A percentile compares a stretch with the other conserved stretches of the same genome.
These are phyloP conservation scores for Lecanicillium sp. DNA, from an alignment of 2,329 filamentous ascomycete genomes.

Conservation along the genomic window DNA sequence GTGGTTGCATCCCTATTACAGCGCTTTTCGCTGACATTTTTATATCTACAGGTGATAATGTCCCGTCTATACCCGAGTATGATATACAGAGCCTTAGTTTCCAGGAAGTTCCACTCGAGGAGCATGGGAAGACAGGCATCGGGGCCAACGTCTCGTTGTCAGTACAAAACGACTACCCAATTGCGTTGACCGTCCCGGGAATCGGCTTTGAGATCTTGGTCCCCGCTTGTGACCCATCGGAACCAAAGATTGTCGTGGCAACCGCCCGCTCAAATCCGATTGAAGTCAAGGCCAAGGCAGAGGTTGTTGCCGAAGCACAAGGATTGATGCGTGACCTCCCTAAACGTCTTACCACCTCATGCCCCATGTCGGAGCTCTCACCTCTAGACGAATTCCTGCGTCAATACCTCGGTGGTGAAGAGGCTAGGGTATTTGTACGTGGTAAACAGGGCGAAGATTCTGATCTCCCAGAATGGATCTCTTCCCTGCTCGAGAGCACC, in stretches of 20 bases:
- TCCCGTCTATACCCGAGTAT: conserved; percentile 73
- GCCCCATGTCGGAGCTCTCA: conserved; percentile 69
- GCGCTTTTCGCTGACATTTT: conserved; percentile 23
- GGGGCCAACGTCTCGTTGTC: conserved; percentile 69
- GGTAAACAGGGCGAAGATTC: conserved; percentile 61
- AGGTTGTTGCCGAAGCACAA: conserved; percentile 60
- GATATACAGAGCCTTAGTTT: conserved; percentile 76
- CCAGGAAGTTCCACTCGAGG: conserved; percentile 53
- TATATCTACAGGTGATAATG: conserved; percentile 49
- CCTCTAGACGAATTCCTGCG: conserved; percentile 77
- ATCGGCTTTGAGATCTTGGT: conserved; percentile 81
- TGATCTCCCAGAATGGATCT: conserved; percentile 73
- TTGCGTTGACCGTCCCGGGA: conserved; percentile 68
- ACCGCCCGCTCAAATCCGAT: conserved; percentile 62
- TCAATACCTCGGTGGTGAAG: conserved; percentile 71
- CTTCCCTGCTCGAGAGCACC: conserved; percentile 69
- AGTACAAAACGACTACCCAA: conserved; percentile 67
- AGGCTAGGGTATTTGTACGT: conserved; percentile 73
- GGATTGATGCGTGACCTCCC: conserved; percentile 69
- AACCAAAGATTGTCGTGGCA: conserved; percentile 71
- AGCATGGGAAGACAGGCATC: conserved; percentile 53
- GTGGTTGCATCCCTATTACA: conserved; percentile 8
- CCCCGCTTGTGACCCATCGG: conserved; percentile 64
- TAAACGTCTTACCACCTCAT: conserved; percentile 60
- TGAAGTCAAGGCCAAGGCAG: conserved; percentile 56